Evolutionary conservation across 768 basidiomycete genomes (phyloP).

Genomic region (Trametes cingulata): DNA sequence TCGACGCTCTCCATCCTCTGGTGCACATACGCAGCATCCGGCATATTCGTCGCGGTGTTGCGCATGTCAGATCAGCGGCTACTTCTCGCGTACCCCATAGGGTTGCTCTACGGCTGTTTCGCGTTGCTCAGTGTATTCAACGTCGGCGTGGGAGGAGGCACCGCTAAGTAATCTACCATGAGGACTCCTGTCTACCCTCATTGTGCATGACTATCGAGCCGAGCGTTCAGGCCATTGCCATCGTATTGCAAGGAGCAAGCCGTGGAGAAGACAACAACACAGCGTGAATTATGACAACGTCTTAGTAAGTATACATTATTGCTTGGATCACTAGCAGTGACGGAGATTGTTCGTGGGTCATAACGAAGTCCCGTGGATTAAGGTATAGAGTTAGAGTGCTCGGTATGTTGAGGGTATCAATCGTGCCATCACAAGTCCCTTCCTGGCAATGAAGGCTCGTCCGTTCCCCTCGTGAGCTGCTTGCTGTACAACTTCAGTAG

Average conservation of each 20-base stretch:
- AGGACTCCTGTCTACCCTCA: not conserved
- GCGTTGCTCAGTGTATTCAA: slow-evolving; percentile 91
- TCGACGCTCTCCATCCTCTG: slow-evolving; percentile 84
- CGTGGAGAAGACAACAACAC: no score
- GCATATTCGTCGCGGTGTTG: slow-evolving; percentile 93
- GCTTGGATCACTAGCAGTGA: no score
- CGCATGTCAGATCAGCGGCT: slow-evolving; percentile 95
- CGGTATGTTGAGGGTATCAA: not conserved
- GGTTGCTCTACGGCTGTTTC: slow-evolving; percentile 91
- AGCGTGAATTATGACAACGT: no score
- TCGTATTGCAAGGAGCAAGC: no score
- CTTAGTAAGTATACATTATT: no score
- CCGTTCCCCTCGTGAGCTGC: slow-evolving; percentile 46
- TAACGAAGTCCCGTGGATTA: no score
- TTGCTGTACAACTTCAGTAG: slow-evolving; percentile 75
- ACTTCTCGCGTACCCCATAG: slow-evolving; percentile 95
- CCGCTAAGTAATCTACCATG: slow-evolving; percentile 18
- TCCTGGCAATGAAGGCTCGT: slow-evolving; percentile 1
- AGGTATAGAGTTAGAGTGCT: not conserved
- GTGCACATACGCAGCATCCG: slow-evolving; percentile 96
- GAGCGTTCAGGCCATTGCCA: not conserved
- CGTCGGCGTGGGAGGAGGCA: slow-evolving; percentile 40
- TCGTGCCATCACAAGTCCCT: not conserved
- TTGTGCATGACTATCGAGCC: not conserved
- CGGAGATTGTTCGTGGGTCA: no score